These are phyloP conservation scores for Hirschfeldia incana DNA, from an alignment of 345 rosid species.

Conservation along the genomic window DNA sequence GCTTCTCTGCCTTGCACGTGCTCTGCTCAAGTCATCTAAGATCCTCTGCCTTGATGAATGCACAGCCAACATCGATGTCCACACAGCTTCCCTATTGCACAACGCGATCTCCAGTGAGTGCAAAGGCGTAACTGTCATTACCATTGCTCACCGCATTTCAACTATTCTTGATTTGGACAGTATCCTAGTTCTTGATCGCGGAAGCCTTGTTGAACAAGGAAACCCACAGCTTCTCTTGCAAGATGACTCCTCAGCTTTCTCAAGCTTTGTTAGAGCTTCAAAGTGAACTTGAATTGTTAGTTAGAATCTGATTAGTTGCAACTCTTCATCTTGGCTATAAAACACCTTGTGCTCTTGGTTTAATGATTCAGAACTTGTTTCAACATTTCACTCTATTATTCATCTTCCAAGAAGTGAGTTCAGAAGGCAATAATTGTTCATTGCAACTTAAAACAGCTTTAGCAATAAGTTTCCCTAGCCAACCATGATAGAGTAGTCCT, in stretches of 20 bases:
- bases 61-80: slow-evolving; percentile 75
- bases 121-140: slow-evolving; percentile 73
- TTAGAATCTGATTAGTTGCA: background rate
- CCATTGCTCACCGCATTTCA: slow-evolving; percentile 94
- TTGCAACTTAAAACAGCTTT: slow-evolving; percentile 61
- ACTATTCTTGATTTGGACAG: slow-evolving; percentile 72
- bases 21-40: slow-evolving; percentile 85
- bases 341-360: background rate
- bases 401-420: slow-evolving; percentile 74
- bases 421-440: slow-evolving; percentile 62
- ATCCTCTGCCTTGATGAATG: slow-evolving; percentile 95
- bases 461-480: slow-evolving; percentile 74
- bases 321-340: background rate
- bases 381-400: slow-evolving; percentile 2
- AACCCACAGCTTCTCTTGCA: slow-evolving; percentile 63
- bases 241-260: slow-evolving; percentile 59
- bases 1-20: slow-evolving; percentile 89
- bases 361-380: background rate
- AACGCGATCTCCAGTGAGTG: slow-evolving; percentile 69
- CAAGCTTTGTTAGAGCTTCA: slow-evolving; percentile 77
- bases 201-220: slow-evolving; percentile 79
- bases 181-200: slow-evolving; percentile 68
- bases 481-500: slow-evolving; percentile 80
- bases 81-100: slow-evolving; percentile 72
- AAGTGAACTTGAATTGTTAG: slow-evolving; percentile 11